These are phyloP conservation scores for Blastomyces silverae DNA, from an alignment of 2,329 filamentous ascomycete species.

Conservation along the genomic window DNA sequence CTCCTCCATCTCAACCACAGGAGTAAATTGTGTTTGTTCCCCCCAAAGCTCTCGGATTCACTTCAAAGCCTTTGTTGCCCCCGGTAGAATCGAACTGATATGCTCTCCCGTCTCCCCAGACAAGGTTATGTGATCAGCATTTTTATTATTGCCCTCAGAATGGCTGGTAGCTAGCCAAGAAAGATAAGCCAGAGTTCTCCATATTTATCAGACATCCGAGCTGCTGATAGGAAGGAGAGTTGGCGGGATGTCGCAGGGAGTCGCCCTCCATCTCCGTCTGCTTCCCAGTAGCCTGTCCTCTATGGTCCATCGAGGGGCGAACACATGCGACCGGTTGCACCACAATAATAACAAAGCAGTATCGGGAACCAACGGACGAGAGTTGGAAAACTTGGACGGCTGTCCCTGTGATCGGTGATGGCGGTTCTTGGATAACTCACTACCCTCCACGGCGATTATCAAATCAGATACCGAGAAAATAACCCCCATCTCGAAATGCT, in stretches of 20 bases:
- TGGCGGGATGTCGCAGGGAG: background rate
- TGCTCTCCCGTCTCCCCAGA: too few species aligned
- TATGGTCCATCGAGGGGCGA: background rate
- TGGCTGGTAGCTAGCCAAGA: background rate
- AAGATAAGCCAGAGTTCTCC: conserved; percentile 3
- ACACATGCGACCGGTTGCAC: background rate
- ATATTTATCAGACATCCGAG: conserved; percentile 1
- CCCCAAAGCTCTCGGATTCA: too few species aligned
- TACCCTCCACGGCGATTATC: too few species aligned
- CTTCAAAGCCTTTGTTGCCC: too few species aligned
- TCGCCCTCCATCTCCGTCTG: background rate
- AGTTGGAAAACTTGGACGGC: conserved; percentile 8
- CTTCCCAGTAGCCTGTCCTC: background rate
- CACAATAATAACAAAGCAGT: background rate
- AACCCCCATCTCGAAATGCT: background rate
- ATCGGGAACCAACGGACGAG: background rate
- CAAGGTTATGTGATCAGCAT: background rate
- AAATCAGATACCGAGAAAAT: background rate
- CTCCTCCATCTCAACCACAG: too few species aligned
- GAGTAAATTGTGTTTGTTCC: too few species aligned
- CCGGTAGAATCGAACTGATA: too few species aligned
- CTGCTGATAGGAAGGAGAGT: background rate
- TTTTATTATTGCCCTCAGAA: background rate
- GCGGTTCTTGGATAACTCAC: background rate
- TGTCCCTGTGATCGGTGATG: background rate